Evolutionary conservation across 1,284 basidiomycete species (phyloP).

Genomic region (Rhodotorula sp.): DNA sequence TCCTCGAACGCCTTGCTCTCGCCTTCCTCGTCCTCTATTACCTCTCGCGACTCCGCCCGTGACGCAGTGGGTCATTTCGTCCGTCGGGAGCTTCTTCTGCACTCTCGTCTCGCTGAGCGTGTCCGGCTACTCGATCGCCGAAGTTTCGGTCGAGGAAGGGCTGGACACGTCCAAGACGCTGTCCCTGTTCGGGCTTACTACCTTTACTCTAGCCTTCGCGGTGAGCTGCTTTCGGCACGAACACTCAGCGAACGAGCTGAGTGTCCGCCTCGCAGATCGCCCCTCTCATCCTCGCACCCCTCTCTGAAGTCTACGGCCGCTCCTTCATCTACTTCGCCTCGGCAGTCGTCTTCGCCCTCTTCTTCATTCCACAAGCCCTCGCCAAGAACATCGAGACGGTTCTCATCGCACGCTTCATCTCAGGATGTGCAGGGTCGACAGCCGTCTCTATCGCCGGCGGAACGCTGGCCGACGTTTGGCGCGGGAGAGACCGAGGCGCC

Average conservation of each 20-base stretch:
- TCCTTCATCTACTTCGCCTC: constrained; percentile 56
- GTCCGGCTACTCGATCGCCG: constrained; percentile 22
- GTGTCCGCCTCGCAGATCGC: constrained; percentile 11
- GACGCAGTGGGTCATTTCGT: constrained; percentile 27
- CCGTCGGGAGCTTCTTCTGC: constrained; percentile 33
- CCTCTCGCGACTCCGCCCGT: background rate
- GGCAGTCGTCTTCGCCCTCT: constrained; percentile 59
- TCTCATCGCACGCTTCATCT: constrained; percentile 64
- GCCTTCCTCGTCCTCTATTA: too few species aligned
- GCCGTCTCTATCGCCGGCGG: constrained; percentile 54
- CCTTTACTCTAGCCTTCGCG: constrained; percentile 33
- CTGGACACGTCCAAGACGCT: constrained; percentile 7
- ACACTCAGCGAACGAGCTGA: too few species aligned
- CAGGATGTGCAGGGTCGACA: constrained; percentile 63
- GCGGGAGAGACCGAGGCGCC: constrained; percentile 57
- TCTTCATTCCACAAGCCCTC: constrained; percentile 65
- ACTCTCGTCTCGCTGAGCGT: constrained; percentile 31
- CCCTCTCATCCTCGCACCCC: constrained; percentile 33
- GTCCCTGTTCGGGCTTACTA: constrained; percentile 23
- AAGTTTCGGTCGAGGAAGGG: constrained; percentile 1
- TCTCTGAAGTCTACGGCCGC: constrained; percentile 37
- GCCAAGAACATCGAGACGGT: constrained; percentile 66
- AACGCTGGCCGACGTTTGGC: constrained; percentile 36
- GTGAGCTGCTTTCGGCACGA: background rate
- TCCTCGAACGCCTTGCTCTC: background rate